These are phyloP conservation scores for Asclepias syriaca DNA, from an alignment of 257 asterid species.

Conservation along the genomic window DNA sequence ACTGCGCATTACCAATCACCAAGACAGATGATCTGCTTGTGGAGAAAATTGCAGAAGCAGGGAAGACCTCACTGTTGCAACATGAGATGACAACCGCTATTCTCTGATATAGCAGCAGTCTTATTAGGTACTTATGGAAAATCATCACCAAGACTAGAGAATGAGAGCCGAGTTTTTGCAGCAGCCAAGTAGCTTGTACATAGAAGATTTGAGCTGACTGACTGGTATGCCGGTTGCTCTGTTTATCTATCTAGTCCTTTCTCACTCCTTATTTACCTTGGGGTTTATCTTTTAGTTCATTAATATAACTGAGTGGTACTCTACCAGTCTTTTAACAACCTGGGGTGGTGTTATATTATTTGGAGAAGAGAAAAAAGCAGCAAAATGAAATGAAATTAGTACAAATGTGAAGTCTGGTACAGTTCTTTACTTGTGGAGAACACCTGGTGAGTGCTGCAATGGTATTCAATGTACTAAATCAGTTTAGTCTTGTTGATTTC, in stretches of 20 bases:
- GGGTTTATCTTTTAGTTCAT: neutral
- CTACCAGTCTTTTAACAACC: slow-evolving; percentile 4
- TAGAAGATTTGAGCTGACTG: slow-evolving; percentile 4
- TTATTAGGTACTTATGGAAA: neutral
- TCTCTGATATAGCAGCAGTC: neutral
- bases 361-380: slow-evolving; percentile 9
- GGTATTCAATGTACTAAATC: neutral
- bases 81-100: slow-evolving; percentile 55
- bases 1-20: slow-evolving; percentile 97
- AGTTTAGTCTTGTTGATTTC: neutral
- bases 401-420: neutral
- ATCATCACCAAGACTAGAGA: neutral
- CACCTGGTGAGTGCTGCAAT: neutral
- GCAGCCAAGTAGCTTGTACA: slow-evolving; percentile 16
- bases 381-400: slow-evolving; percentile 4
- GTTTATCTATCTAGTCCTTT: neutral
- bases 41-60: slow-evolving; percentile 58
- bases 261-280: neutral
- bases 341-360: slow-evolving; percentile 10
- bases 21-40: slow-evolving; percentile 87
- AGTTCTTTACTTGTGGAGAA: neutral
- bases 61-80: slow-evolving; percentile 79
- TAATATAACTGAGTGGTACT: slow-evolving; percentile 3
- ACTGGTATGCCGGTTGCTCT: slow-evolving; percentile 2
- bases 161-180: neutral